Base-by-base conservation (phyloP, 2,329 filamentous ascomycete species). In the Chlorencoelia australis region DNA sequence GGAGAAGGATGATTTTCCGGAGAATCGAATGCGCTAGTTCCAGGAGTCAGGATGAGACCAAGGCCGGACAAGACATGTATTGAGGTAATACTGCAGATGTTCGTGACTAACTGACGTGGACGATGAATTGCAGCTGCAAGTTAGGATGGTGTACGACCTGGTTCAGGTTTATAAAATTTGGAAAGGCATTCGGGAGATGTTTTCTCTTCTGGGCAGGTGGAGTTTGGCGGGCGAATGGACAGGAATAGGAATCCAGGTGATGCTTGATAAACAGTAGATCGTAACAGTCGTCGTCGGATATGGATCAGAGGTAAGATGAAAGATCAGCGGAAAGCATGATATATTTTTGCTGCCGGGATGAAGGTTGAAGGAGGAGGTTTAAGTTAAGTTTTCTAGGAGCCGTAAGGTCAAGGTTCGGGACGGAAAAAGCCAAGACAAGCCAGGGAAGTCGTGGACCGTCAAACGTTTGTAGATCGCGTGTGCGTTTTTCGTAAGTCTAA, bases 11-110 rank as follows among this genome's bases (percentile, higher is more conserved):
- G 7, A 7, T 24, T 24, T 7, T 11, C 11, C 11, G 11, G 11
- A 24, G 21, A 24, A 29, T 28, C 35, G 31, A 35, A 41, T 39
- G 43, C 35, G 42, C 46, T 47, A 44, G 39, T 47, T 44, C 41
- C 43, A n/a, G 45, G 39, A 35, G 33, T 39, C 25, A 40, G 36
- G 33, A 40, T 35, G 41, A 47, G 47, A 46, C 41, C n/a, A n/a
- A 48, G 42, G 39, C 43, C 35, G 43, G 45, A 40, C 39, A 45
- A 50, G 41, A 40, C 18, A 43, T 41, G 40, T 43, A 45, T 32
- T 45, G 44, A 49, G 49, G 51, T 53, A 47, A 50, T 49, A 55
- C 52, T 31, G 46, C 51, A 53, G 51, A 36, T 42, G 39, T 46
- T 50, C 39, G 48, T 47, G 48, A 46, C 35, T 29, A 39, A 43